Conservation (phyloP, 257 asterid species). For the Eucommia ulmoides region DNA sequence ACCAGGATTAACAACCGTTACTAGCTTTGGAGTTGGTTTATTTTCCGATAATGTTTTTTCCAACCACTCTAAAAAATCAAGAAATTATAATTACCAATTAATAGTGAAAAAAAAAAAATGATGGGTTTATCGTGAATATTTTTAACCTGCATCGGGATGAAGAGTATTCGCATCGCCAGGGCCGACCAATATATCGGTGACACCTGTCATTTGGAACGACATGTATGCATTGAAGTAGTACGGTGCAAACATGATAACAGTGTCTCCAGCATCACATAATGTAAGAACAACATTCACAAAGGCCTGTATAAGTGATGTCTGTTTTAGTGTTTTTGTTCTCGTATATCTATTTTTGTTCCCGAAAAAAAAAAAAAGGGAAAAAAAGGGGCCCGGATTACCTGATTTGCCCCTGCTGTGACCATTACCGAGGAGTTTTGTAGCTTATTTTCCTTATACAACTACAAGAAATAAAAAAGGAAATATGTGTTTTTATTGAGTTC, state of each 20-base stretch:
- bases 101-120: too few relatives aligned
- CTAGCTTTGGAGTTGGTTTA: constrained; percentile 91
- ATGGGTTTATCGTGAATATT: too few relatives aligned
- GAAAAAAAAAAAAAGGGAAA: not conserved
- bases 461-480: constrained; percentile 17
- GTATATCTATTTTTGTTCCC: too few relatives aligned
- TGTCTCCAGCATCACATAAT: constrained; percentile 85
- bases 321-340: too few relatives aligned
- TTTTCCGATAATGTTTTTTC: constrained; percentile 53
- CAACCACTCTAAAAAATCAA: constrained; percentile 60
- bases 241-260: constrained; percentile 90
- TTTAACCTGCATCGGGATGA: constrained; percentile 98
- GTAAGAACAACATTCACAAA: constrained; percentile 84
- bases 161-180: constrained; percentile 79
- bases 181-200: constrained; percentile 79
- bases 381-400: constrained; percentile 86
- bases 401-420: constrained; percentile 99
- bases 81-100: not conserved
- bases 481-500: too few relatives aligned
- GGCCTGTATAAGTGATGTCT: too few relatives aligned
- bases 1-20: constrained; percentile 91
- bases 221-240: constrained; percentile 95
- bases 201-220: constrained; percentile 99
- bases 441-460: constrained; percentile 63
- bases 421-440: constrained; percentile 74